A percentile compares a stretch with the other conserved stretches of the same genome.
These are phyloP conservation scores for Kokia cookei DNA, from an alignment of 441 rosid genomes.

Conservation along the genomic window DNA sequence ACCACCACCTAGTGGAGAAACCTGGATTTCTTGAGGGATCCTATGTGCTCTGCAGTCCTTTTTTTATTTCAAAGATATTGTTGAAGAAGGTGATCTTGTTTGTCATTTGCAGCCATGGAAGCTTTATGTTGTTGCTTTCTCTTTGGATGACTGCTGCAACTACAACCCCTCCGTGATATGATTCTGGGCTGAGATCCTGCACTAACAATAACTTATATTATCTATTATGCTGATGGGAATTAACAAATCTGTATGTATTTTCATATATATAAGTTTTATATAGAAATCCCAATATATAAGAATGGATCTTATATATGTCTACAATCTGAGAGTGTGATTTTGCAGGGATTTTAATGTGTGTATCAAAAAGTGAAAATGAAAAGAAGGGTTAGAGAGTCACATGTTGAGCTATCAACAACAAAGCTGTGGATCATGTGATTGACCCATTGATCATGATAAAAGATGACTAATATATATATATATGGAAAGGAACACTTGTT, in stretches of 20 bases:
- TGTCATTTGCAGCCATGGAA: slow-evolving; percentile 36
- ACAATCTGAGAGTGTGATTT: neutral
- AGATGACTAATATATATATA: neutral
- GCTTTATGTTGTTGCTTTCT: slow-evolving; percentile 60
- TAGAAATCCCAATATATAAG: neutral
- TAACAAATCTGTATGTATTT: neutral
- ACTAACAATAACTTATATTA: neutral
- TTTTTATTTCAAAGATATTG: neutral
- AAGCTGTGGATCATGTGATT: neutral
- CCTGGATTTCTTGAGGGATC: slow-evolving; percentile 56
- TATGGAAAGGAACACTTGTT: neutral
- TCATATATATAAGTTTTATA: neutral
- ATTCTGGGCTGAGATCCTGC: slow-evolving; percentile 14
- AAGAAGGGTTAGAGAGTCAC: neutral
- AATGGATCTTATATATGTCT: neutral
- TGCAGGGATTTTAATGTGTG: neutral
- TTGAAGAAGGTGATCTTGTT: neutral
- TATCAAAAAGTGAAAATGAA: neutral
- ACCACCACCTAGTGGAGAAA: slow-evolving; percentile 29
- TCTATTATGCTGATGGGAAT: neutral
- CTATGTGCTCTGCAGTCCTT: slow-evolving; percentile 24
- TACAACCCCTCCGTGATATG: slow-evolving; percentile 38
- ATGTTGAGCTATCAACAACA: neutral
- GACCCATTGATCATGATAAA: neutral
- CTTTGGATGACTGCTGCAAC: slow-evolving; percentile 43